A percentile compares a stretch with the other conserved stretches of the same genome.
Conservation (phyloP, 1,284 basidiomycete genomes). For the Fomitopsis pinicola region DNA sequence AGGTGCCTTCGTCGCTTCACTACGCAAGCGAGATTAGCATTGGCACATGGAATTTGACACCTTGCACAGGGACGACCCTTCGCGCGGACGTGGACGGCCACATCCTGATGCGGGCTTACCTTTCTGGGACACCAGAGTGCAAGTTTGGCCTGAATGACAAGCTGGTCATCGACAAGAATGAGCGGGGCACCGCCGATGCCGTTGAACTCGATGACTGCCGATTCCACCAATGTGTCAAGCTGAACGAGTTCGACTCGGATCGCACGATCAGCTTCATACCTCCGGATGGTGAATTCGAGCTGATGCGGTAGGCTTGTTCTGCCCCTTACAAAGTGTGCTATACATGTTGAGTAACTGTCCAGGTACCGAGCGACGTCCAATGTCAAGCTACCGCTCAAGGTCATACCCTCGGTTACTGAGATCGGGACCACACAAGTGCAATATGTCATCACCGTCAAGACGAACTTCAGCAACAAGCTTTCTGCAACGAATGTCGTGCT, state of each 20-base stretch:
- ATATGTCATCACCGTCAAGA: slow-evolving; percentile 86
- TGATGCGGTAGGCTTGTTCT: slow-evolving; percentile 73
- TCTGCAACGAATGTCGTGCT: slow-evolving; percentile 91
- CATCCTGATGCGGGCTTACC: slow-evolving; percentile 96
- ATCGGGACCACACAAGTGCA: slow-evolving; percentile 89
- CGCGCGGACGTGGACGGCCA: slow-evolving; percentile 98
- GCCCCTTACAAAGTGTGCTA: slow-evolving; percentile 5
- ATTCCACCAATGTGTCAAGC: slow-evolving; percentile 97
- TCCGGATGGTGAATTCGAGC: slow-evolving; percentile 97
- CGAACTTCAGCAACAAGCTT: slow-evolving; percentile 89
- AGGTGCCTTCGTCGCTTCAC: slow-evolving; percentile 43
- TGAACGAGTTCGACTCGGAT: slow-evolving; percentile 91
- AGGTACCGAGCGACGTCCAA: slow-evolving; percentile 96
- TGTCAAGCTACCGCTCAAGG: slow-evolving; percentile 88
- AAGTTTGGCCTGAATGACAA: slow-evolving; percentile 99
- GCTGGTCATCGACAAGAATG: slow-evolving; percentile 88
- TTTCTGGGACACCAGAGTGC: slow-evolving; percentile 95
- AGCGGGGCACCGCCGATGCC: slow-evolving; percentile 59
- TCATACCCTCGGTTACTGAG: slow-evolving; percentile 92
- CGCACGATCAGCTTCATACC: slow-evolving; percentile 96
- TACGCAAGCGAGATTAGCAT: neutral
- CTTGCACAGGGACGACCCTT: slow-evolving; percentile 72
- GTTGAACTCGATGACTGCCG: slow-evolving; percentile 97
- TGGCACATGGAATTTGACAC: neutral
- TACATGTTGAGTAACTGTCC: neutral